These are phyloP conservation scores for Solanum rostratum DNA, from an alignment of 257 asterid genomes.

Conservation along the genomic window DNA sequence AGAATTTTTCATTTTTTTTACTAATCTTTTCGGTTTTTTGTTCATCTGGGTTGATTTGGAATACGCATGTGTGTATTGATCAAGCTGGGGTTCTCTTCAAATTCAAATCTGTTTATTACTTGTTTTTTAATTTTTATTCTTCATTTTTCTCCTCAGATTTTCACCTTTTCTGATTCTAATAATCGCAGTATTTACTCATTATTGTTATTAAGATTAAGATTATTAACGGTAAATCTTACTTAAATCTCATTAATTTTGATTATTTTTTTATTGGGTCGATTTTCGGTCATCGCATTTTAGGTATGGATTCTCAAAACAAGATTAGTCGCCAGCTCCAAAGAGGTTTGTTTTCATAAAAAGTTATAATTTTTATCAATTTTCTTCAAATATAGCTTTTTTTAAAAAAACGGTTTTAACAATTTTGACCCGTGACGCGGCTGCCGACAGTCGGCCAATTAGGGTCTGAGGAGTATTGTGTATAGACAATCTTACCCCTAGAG, in stretches of 20 bases:
- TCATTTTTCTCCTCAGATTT: constrained; percentile 12
- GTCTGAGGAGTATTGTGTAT: not conserved
- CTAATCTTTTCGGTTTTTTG: not conserved
- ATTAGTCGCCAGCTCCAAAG: constrained; percentile 45
- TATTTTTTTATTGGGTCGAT: not conserved
- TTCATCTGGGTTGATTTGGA: not conserved
- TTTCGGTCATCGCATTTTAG: constrained; percentile 4
- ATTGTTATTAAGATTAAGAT: constrained; percentile 1
- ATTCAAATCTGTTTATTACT: not conserved
- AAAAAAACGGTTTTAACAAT: not conserved
- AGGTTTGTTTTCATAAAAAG: constrained; percentile 24
- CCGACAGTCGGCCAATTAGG: not conserved
- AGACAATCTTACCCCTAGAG: not conserved
- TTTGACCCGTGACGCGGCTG: not conserved
- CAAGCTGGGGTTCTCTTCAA: not conserved
- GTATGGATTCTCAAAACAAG: constrained; percentile 45
- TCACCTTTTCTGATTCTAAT: constrained; percentile 4
- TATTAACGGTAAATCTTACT: not conserved
- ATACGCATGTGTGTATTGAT: not conserved
- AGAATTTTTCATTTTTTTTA: not conserved
- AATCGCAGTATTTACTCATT: not conserved
- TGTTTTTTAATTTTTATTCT: constrained; percentile 14
- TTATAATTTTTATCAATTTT: not conserved
- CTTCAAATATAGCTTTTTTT: not conserved
- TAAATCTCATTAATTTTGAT: constrained; percentile 1